These are phyloP conservation scores for Xerocomellus chrysenteron DNA, from an alignment of 768 basidiomycete genomes.

Conservation along the genomic window DNA sequence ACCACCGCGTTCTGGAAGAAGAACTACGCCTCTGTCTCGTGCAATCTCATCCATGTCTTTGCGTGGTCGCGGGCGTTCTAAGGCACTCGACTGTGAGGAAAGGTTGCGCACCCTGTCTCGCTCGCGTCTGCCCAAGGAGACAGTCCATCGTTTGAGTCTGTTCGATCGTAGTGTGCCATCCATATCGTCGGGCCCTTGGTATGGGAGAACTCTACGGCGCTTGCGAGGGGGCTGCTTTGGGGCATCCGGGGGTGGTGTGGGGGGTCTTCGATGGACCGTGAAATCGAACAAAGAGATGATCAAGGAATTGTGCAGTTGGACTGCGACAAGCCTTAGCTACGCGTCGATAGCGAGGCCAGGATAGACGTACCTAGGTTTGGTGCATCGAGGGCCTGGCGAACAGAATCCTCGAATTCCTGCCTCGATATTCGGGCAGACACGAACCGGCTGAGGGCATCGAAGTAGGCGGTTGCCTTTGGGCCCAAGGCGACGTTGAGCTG, in stretches of 20 bases:
- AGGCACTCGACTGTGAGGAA: constrained; percentile 43
- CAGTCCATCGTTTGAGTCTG: constrained; percentile 71
- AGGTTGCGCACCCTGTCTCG: constrained; percentile 65
- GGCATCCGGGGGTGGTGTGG: constrained; percentile 60
- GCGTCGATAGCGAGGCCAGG: background rate
- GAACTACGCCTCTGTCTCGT: constrained; percentile 63
- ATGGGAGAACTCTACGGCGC: constrained; percentile 64
- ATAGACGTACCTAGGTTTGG: constrained; percentile 47
- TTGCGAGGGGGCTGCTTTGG: constrained; percentile 68
- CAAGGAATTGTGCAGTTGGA: constrained; percentile 81
- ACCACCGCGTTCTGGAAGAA: constrained; percentile 69
- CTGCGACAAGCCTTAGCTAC: constrained; percentile 35
- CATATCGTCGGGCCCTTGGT: constrained; percentile 66
- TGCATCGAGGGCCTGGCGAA: constrained; percentile 60
- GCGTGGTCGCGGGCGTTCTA: constrained; percentile 46
- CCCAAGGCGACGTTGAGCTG: constrained; percentile 66
- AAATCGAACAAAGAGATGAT: constrained; percentile 83
- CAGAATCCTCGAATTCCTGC: constrained; percentile 70
- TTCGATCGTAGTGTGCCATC: constrained; percentile 56
- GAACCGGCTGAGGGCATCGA: constrained; percentile 62
- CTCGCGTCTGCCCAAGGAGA: constrained; percentile 71
- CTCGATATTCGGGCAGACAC: constrained; percentile 68
- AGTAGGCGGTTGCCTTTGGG: constrained; percentile 58
- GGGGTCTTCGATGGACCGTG: constrained; percentile 65
- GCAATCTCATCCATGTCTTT: constrained; percentile 65